These are phyloP conservation scores for Chrysosporium queenslandicum DNA, from an alignment of 2,329 filamentous ascomycete genomes.

Conservation along the genomic window DNA sequence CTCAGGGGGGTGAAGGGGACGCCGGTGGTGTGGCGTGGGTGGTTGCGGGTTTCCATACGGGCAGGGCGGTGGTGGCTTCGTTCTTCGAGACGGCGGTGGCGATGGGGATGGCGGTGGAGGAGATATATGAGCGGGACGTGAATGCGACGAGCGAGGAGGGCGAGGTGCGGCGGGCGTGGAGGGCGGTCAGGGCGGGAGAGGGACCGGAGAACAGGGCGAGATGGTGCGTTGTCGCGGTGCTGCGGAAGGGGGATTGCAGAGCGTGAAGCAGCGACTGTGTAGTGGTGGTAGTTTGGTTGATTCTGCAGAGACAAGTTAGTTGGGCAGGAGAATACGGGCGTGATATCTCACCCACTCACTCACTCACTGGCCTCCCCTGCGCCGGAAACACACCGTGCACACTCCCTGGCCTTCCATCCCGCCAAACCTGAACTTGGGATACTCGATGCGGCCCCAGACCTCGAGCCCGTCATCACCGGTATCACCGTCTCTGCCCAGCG, in stretches of 20 bases:
- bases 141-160: constrained; percentile 31
- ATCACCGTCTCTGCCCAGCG: constrained; percentile 29
- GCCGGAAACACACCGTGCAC: constrained; percentile 72
- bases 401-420: constrained; percentile 82
- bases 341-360: not conserved
- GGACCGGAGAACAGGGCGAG: constrained; percentile 43
- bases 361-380: constrained; percentile 22
- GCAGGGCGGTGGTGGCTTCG: constrained; percentile 43
- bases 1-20: constrained; percentile 22
- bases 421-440: constrained; percentile 80
- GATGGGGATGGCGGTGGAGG: constrained; percentile 41
- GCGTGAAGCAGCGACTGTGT: too few relatives aligned
- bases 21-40: constrained; percentile 33
- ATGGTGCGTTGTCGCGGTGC: constrained; percentile 47
- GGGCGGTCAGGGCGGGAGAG: constrained; percentile 40
- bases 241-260: constrained; percentile 23
- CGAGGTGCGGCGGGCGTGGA: constrained; percentile 37
- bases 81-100: constrained; percentile 44
- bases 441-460: constrained; percentile 60
- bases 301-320: too few relatives aligned
- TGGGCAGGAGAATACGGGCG: not conserved
- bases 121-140: constrained; percentile 47
- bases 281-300: too few relatives aligned
- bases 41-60: constrained; percentile 52
- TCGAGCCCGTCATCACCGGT: constrained; percentile 40